phyloP scores from a whole-genome alignment of 352 stramenopile genomes.

The Pythium phragmitis region DNA sequence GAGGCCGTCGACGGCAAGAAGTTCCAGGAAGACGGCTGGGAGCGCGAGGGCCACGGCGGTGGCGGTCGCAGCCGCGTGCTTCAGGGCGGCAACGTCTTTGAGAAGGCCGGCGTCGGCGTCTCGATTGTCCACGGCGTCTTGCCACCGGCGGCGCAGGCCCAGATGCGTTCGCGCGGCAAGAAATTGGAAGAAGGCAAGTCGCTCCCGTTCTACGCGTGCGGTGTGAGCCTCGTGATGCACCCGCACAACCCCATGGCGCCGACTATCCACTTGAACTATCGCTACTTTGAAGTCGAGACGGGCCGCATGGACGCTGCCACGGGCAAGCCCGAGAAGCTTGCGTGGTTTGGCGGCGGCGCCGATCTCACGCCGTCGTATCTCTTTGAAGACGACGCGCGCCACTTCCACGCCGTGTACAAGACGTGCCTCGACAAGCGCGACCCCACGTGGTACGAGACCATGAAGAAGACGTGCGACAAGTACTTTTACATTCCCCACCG shows the following conservation, averaged over 20 bases:
- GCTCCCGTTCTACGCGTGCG: constrained; percentile 96
- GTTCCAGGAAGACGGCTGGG: constrained; percentile 96
- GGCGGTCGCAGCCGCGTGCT: constrained; percentile 94
- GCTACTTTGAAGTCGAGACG: constrained; percentile 97
- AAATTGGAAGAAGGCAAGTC: constrained; percentile 65
- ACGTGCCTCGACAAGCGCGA: constrained; percentile 91
- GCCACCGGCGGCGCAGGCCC: constrained; percentile 80
- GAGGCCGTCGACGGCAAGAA: constrained; percentile 92
- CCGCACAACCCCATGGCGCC: constrained; percentile 92
- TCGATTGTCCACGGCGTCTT: constrained; percentile 97
- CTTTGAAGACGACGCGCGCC: constrained; percentile 94
- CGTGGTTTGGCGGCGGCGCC: constrained; percentile 96
- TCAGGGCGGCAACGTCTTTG: constrained; percentile 94
- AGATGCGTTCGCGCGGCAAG: constrained; percentile 83
- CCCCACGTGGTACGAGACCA: constrained; percentile 90
- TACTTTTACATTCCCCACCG: constrained; percentile 98
- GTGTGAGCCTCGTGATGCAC: constrained; percentile 97
- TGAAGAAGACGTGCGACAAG: constrained; percentile 97
- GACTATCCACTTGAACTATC: constrained; percentile 98
- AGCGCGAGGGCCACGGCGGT: constrained; percentile 92
- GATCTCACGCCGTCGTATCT: constrained; percentile 98
- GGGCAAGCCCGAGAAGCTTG: constrained; percentile 75
- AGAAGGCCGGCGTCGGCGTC: constrained; percentile 98
- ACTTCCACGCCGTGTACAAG: constrained; percentile 99
- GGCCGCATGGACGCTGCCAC: constrained; percentile 66